Evolutionary conservation across 2,329 filamentous ascomycete genomes (phyloP).

Genomic region (Paecilomyces sp.): DNA sequence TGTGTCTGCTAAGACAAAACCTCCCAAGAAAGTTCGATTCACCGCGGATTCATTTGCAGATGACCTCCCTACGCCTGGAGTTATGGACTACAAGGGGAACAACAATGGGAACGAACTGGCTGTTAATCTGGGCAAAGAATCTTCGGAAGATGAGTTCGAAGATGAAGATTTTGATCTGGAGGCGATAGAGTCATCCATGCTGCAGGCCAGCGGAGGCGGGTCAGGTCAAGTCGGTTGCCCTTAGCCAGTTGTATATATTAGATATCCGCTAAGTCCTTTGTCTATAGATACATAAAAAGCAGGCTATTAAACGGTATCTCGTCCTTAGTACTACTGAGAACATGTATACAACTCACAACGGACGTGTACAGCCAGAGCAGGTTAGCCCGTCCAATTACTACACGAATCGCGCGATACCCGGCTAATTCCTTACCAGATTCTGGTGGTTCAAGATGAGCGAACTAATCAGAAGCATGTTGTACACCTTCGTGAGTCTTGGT

Average conservation of each 20-base stretch:
- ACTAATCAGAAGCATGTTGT: constrained; percentile 61
- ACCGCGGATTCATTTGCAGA: constrained; percentile 1
- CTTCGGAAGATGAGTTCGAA: constrained; percentile 66
- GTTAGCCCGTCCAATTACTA: constrained; percentile 38
- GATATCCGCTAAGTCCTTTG: constrained; percentile 55
- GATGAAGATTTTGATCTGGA: constrained; percentile 56
- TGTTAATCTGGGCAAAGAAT: constrained; percentile 20
- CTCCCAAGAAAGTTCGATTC: constrained; percentile 1
- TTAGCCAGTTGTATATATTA: constrained; percentile 21
- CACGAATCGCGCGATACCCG: not conserved
- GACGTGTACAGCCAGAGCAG: constrained; percentile 61
- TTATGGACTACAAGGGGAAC: not conserved
- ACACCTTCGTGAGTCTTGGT: constrained; percentile 78
- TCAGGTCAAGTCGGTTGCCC: constrained; percentile 60
- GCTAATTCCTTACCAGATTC: constrained; percentile 48
- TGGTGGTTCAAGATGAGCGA: constrained; percentile 75
- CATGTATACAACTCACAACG: constrained; percentile 58
- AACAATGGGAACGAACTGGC: constrained; percentile 1
- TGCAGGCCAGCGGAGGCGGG: constrained; percentile 57
- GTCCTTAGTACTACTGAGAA: constrained; percentile 66
- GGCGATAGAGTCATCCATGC: constrained; percentile 55
- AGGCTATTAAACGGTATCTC: constrained; percentile 79
- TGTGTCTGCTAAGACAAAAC: constrained; percentile 7
- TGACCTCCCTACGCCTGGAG: not conserved
- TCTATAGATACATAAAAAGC: constrained; percentile 59